Evolutionary conservation across 345 rosid species (phyloP).

Genomic region (Aquilaria yunnanensis): DNA sequence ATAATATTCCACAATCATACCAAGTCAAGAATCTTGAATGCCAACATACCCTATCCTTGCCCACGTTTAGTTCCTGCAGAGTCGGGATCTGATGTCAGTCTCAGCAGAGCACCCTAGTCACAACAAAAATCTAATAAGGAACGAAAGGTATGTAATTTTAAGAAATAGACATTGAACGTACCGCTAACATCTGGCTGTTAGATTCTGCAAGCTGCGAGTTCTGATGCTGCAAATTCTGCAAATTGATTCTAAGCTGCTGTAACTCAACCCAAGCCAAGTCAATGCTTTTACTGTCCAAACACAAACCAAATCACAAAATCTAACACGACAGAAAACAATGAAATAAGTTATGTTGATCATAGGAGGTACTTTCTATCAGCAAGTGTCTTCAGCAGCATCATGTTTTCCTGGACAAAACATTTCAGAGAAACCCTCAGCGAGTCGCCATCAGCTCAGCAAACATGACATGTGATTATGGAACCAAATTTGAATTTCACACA

Average conservation of each 20-base stretch:
- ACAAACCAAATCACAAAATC: conserved; percentile 3
- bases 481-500: background rate
- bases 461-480: background rate
- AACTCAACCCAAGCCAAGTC: conserved; percentile 46
- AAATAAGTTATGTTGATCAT: conserved; percentile 1
- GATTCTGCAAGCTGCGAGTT: conserved; percentile 57
- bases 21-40: conserved; percentile 13
- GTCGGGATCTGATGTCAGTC: conserved; percentile 15
- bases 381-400: conserved; percentile 38
- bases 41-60: conserved; percentile 54
- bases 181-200: conserved; percentile 57
- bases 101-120: conserved; percentile 5
- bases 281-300: conserved; percentile 41
- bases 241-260: conserved; percentile 42
- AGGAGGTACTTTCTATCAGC: conserved; percentile 47
- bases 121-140: background rate
- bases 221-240: conserved; percentile 55
- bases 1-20: conserved; percentile 4
- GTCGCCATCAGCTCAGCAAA: background rate
- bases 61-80: conserved; percentile 65
- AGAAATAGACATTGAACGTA: conserved; percentile 16
- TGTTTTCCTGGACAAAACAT: conserved; percentile 45
- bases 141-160: conserved; percentile 5
- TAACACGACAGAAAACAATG: background rate
- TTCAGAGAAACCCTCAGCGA: conserved; percentile 12